These are phyloP conservation scores for Talaromyces sp. DNA, from an alignment of 2,329 filamentous ascomycete species.

Conservation along the genomic window DNA sequence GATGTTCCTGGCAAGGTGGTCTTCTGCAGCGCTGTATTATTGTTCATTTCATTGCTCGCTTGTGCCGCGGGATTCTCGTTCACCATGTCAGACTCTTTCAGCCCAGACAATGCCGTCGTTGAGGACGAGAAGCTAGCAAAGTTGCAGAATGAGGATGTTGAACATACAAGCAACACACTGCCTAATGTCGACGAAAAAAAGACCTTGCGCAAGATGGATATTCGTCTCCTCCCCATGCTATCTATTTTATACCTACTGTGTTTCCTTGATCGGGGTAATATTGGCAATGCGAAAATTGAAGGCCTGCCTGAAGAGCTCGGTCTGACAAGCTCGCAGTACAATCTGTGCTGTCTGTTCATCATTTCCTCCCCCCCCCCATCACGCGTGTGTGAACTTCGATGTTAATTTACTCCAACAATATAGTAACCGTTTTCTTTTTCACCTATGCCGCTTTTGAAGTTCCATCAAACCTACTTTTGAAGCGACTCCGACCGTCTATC, in stretches of 20 bases:
- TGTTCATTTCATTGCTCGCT: background rate
- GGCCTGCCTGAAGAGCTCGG: conserved; percentile 48
- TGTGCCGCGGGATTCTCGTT: background rate
- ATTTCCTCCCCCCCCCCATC: no score
- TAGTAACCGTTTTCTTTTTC: conserved; percentile 49
- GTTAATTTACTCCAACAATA: conserved; percentile 26
- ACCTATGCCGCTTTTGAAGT: conserved; percentile 41
- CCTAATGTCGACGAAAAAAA: conserved; percentile 19
- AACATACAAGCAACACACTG: background rate
- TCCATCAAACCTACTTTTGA: conserved; percentile 39
- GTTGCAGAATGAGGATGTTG: background rate
- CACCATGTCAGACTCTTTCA: background rate
- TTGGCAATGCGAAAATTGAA: conserved; percentile 50
- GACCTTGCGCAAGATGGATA: conserved; percentile 32
- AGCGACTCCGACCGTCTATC: conserved; percentile 35
- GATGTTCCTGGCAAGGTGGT: background rate
- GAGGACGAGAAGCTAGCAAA: background rate
- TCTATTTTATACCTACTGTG: conserved; percentile 38
- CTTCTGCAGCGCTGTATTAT: background rate
- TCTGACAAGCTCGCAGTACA: conserved; percentile 28
- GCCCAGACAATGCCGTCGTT: background rate
- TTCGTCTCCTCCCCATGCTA: conserved; percentile 28
- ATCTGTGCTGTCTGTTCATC: conserved; percentile 17
- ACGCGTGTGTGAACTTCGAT: background rate
- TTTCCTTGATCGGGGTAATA: conserved; percentile 47